Percentiles rank a stretch among this genome's conserved stretches.
Conservation (phyloP, 352 stramenopile species). For the Globisporangium spinosum region DNA sequence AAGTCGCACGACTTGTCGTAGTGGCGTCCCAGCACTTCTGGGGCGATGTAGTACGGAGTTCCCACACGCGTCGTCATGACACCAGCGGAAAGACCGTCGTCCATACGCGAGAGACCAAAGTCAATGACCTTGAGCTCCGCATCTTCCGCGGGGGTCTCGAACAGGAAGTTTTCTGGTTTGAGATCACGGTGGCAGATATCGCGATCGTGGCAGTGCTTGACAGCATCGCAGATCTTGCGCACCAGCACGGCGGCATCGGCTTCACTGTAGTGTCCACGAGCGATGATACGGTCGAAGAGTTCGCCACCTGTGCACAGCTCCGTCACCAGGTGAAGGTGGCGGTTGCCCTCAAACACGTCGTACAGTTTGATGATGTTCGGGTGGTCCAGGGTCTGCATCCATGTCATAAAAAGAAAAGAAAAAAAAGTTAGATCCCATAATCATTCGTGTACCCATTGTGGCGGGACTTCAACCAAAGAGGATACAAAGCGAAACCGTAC, state of each 20-base stretch:
- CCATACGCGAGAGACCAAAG: slow-evolving; percentile 94
- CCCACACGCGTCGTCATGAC: slow-evolving; percentile 96
- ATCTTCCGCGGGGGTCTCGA: slow-evolving; percentile 88
- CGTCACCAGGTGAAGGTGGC: slow-evolving; percentile 96
- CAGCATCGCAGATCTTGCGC: slow-evolving; percentile 94
- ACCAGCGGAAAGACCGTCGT: slow-evolving; percentile 74
- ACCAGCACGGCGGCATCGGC: slow-evolving; percentile 93
- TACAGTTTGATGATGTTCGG: slow-evolving; percentile 98
- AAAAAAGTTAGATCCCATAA: background rate
- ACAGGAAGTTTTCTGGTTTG: slow-evolving; percentile 97
- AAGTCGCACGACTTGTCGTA: slow-evolving; percentile 97
- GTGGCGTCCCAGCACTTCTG: slow-evolving; percentile 91
- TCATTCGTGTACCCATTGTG: slow-evolving; percentile 6
- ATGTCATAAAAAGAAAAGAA: slow-evolving; percentile 9
- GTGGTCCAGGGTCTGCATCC: slow-evolving; percentile 80
- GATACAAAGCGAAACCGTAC: slow-evolving; percentile 29
- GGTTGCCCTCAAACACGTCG: slow-evolving; percentile 96
- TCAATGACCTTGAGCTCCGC: slow-evolving; percentile 98
- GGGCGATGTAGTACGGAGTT: slow-evolving; percentile 95
- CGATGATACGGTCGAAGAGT: slow-evolving; percentile 92
- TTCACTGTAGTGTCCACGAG: slow-evolving; percentile 95
- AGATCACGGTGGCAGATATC: slow-evolving; percentile 97
- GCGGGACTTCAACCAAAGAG: slow-evolving; percentile 1
- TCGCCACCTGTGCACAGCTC: slow-evolving; percentile 98
- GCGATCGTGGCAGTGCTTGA: slow-evolving; percentile 97